Evolutionary conservation across 108 stramenopile species (phyloP).

Genomic region (Nannochloropsis granulata): DNA sequence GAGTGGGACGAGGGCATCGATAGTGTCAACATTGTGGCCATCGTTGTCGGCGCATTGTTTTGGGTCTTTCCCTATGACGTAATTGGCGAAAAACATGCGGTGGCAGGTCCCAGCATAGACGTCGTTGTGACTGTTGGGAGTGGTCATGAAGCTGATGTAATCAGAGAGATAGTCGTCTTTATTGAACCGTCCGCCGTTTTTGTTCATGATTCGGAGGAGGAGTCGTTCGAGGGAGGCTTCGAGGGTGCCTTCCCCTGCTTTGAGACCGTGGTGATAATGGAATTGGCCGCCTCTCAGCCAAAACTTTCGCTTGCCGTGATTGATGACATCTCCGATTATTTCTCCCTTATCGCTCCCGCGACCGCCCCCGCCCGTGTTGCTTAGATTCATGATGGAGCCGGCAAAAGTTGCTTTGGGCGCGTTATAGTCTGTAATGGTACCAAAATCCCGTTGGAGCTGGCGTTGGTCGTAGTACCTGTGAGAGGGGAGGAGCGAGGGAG

Average conservation of each 20-base stretch:
- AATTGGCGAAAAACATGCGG: constrained; percentile 78
- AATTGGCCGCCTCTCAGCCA: constrained; percentile 52
- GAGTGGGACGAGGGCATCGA: constrained; percentile 54
- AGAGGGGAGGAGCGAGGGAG: background rate
- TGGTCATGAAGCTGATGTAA: constrained; percentile 67
- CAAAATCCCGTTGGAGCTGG: constrained; percentile 52
- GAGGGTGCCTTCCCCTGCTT: constrained; percentile 62
- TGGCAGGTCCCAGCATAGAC: constrained; percentile 72
- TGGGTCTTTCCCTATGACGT: constrained; percentile 40
- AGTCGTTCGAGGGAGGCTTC: constrained; percentile 54
- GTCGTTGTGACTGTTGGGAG: constrained; percentile 61
- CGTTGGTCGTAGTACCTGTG: constrained; percentile 49
- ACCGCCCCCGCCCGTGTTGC: constrained; percentile 65
- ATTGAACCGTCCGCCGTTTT: constrained; percentile 39
- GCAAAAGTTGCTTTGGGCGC: constrained; percentile 41
- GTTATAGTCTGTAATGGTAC: constrained; percentile 46
- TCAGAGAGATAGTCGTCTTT: constrained; percentile 52
- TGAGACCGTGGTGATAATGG: constrained; percentile 66
- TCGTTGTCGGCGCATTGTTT: constrained; percentile 73
- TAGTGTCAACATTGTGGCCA: constrained; percentile 69
- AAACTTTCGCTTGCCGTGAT: constrained; percentile 57
- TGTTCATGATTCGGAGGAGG: constrained; percentile 46
- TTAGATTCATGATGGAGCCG: constrained; percentile 63
- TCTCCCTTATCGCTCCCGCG: constrained; percentile 28
- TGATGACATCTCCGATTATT: constrained; percentile 68